phyloP scores from a whole-genome alignment of 805 yeast species.

The Ogataea methanolica region DNA sequence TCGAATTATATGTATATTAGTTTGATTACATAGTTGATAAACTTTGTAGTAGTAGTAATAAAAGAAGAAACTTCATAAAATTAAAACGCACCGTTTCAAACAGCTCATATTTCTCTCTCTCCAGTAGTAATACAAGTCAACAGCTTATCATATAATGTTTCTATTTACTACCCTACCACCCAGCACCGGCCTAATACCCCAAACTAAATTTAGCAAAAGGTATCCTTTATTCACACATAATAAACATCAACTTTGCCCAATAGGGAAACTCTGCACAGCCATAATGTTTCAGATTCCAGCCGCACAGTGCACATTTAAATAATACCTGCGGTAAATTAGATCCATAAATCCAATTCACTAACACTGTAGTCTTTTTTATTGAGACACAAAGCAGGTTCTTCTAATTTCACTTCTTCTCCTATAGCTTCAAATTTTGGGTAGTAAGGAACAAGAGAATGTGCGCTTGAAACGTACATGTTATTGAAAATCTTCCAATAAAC shows the following conservation, averaged over 20 bases:
- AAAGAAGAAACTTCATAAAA: too few relatives aligned
- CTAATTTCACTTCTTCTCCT: constrained; percentile 16
- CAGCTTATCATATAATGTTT: too few relatives aligned
- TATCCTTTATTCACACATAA: too few relatives aligned
- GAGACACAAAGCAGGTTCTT: constrained; percentile 8
- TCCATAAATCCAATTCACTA: constrained; percentile 28
- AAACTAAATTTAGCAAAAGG: too few relatives aligned
- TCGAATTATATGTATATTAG: background rate
- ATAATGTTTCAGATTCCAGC: constrained; percentile 14
- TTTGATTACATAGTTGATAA: background rate
- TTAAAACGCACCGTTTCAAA: too few relatives aligned
- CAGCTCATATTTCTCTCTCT: too few relatives aligned
- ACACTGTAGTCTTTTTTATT: constrained; percentile 24
- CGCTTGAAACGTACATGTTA: constrained; percentile 63
- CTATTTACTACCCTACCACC: background rate
- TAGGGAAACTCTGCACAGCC: constrained; percentile 12
- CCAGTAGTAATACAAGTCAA: too few relatives aligned
- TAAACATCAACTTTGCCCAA: background rate
- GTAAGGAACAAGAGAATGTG: constrained; percentile 76
- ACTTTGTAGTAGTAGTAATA: too few relatives aligned
- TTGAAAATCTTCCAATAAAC: constrained; percentile 88
- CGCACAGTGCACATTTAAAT: background rate
- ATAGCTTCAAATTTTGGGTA: constrained; percentile 56
- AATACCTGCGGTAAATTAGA: constrained; percentile 1
- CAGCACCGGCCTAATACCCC: too few relatives aligned